Conservation (phyloP, 2,329 filamentous ascomycete species). For the Phyllosticta citribraziliensis region DNA sequence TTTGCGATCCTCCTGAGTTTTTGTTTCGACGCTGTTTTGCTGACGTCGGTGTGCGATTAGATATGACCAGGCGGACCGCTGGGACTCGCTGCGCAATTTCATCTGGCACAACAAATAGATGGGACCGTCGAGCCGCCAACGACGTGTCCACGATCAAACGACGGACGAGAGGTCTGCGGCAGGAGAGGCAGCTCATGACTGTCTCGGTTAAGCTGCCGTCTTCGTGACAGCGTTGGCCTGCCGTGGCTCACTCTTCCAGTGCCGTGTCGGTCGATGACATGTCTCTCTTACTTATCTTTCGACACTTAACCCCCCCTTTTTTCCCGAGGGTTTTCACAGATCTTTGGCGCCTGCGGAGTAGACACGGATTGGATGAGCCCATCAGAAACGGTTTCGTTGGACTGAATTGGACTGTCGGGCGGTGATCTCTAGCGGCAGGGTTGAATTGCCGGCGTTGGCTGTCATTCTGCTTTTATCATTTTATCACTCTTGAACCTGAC, state of each 20-base stretch:
- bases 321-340: neutral
- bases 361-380: no score
- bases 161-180: no score
- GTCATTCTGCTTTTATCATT: no score
- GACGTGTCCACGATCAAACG: no score
- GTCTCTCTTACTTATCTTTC: neutral
- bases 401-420: neutral
- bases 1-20: neutral
- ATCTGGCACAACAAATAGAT: constrained; percentile 67
- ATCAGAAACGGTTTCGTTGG: neutral
- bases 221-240: neutral
- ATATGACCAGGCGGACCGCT: constrained; percentile 73
- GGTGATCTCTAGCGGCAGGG: neutral
- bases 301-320: neutral
- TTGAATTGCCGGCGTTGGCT: no score
- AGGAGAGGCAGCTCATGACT: no score
- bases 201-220: neutral
- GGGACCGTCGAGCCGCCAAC: no score
- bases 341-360: neutral
- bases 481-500: no score
- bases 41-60: constrained; percentile 24
- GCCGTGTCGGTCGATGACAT: no score
- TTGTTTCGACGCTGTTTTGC: neutral
- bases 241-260: no score
- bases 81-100: constrained; percentile 78